These are phyloP conservation scores for Lachancea sp. DNA, from an alignment of 805 yeast species.

Conservation along the genomic window DNA sequence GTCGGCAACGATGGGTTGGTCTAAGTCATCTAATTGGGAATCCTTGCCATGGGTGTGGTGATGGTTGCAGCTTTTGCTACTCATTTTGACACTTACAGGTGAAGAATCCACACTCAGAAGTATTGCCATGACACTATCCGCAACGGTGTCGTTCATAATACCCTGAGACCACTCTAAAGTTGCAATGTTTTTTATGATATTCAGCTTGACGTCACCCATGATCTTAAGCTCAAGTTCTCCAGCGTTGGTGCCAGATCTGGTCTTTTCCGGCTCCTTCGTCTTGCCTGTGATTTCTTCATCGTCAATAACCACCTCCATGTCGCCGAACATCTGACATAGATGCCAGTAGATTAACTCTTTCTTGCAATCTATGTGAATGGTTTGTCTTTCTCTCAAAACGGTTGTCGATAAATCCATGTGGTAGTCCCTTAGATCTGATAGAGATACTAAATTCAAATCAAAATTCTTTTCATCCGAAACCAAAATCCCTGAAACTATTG, in stretches of 20 bases:
- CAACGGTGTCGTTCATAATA: slow-evolving; percentile 82
- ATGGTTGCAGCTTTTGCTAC: slow-evolving; percentile 55
- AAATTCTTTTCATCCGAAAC: slow-evolving; percentile 77
- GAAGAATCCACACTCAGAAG: slow-evolving; percentile 87
- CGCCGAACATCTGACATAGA: slow-evolving; percentile 91
- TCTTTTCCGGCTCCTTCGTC: not conserved
- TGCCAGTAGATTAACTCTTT: slow-evolving; percentile 82
- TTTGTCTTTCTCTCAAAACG: slow-evolving; percentile 73
- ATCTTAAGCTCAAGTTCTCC: slow-evolving; percentile 43
- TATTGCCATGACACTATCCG: slow-evolving; percentile 89
- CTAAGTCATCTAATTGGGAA: not conserved
- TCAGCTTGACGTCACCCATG: slow-evolving; percentile 59
- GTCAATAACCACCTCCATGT: slow-evolving; percentile 56
- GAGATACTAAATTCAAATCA: slow-evolving; percentile 73
- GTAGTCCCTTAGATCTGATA: slow-evolving; percentile 83
- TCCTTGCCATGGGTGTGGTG: slow-evolving; percentile 25
- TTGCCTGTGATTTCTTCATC: slow-evolving; percentile 35
- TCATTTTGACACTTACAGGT: slow-evolving; percentile 87
- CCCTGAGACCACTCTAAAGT: slow-evolving; percentile 89
- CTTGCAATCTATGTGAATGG: slow-evolving; percentile 71
- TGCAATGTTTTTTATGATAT: slow-evolving; percentile 43
- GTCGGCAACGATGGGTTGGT: slow-evolving; percentile 10
- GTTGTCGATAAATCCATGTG: slow-evolving; percentile 78
- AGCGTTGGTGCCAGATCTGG: not conserved
- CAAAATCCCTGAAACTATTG: slow-evolving; percentile 67